phyloP scores from a whole-genome alignment of 2,329 filamentous ascomycete species.

The Chlorencoelia australis region DNA sequence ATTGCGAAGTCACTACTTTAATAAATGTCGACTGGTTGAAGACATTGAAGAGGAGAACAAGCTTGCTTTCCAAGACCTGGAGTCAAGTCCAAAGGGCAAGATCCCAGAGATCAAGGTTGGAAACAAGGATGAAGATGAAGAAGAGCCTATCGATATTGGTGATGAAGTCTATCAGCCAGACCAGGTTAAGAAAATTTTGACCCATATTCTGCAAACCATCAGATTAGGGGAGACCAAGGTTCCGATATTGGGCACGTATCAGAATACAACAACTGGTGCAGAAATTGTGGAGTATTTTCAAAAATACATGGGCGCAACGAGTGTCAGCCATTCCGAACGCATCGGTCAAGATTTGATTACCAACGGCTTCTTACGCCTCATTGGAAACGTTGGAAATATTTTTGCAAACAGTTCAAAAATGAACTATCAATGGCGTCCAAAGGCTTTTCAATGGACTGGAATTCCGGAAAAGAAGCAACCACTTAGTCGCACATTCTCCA shows the following conservation, averaged over 20 bases:
- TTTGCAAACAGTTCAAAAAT: slow-evolving; percentile 97
- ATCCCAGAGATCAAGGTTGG: slow-evolving; percentile 86
- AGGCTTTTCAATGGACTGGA: slow-evolving; percentile 79
- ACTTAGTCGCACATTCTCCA: slow-evolving; percentile 64
- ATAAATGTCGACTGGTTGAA: slow-evolving; percentile 93
- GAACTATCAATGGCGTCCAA: slow-evolving; percentile 95
- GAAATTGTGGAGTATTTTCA: slow-evolving; percentile 96
- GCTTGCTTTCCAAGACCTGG: slow-evolving; percentile 85
- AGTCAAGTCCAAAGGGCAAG: slow-evolving; percentile 52
- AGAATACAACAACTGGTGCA: slow-evolving; percentile 81
- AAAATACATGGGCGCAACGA: slow-evolving; percentile 73
- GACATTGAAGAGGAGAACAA: slow-evolving; percentile 98
- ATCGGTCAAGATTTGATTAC: slow-evolving; percentile 89
- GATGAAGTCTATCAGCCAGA: slow-evolving; percentile 79
- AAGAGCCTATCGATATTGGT: slow-evolving; percentile 79
- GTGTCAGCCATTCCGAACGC: slow-evolving; percentile 81
- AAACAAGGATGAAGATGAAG: slow-evolving; percentile 60
- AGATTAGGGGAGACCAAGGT: slow-evolving; percentile 88
- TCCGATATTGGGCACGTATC: slow-evolving; percentile 86
- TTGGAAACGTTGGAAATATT: slow-evolving; percentile 88
- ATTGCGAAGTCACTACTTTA: slow-evolving; percentile 92
- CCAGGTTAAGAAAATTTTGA: slow-evolving; percentile 81
- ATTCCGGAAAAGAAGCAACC: slow-evolving; percentile 78
- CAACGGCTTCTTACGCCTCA: slow-evolving; percentile 76
- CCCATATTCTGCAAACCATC: slow-evolving; percentile 78